Conservation (phyloP, 176 grass and related monocot genomes). For the Poa annua region DNA sequence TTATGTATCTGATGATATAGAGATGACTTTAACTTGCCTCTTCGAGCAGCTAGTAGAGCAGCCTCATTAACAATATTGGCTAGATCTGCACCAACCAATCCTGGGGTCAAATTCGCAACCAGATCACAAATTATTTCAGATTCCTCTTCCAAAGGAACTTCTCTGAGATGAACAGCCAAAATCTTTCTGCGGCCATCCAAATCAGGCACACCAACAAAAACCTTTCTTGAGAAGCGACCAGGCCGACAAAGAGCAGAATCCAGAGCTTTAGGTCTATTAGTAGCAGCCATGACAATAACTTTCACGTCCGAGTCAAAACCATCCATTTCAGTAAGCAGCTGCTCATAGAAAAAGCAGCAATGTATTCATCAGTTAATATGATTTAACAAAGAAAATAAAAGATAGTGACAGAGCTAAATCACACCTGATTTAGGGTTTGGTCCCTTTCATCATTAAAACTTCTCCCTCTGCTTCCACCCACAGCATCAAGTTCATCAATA, state of each 20-base stretch:
- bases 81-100: constrained; percentile 89
- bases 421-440: constrained; percentile 94
- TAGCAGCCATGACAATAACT: constrained; percentile 95
- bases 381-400: constrained; percentile 29
- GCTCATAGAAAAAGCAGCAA: constrained; percentile 46
- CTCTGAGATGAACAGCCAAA: constrained; percentile 79
- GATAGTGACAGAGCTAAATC: background rate
- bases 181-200: constrained; percentile 82
- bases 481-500: constrained; percentile 98
- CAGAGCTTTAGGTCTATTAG: constrained; percentile 86
- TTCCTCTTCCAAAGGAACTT: constrained; percentile 86
- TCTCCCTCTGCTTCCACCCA: constrained; percentile 89
- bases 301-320: constrained; percentile 90
- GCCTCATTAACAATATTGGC: constrained; percentile 92
- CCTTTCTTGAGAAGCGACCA: constrained; percentile 95
- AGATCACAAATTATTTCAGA: constrained; percentile 68
- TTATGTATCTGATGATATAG: constrained; percentile 11
- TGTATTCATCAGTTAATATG: constrained; percentile 21
- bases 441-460: constrained; percentile 93
- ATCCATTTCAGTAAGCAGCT: constrained; percentile 98
- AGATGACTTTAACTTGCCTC: constrained; percentile 54
- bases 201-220: constrained; percentile 88
- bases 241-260: constrained; percentile 84
- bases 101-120: constrained; percentile 76
- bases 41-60: constrained; percentile 85